Percentiles rank a stretch among this genome's conserved stretches.
These are phyloP conservation scores for Cardamine resedifolia DNA, from an alignment of 345 rosid species.

Conservation along the genomic window DNA sequence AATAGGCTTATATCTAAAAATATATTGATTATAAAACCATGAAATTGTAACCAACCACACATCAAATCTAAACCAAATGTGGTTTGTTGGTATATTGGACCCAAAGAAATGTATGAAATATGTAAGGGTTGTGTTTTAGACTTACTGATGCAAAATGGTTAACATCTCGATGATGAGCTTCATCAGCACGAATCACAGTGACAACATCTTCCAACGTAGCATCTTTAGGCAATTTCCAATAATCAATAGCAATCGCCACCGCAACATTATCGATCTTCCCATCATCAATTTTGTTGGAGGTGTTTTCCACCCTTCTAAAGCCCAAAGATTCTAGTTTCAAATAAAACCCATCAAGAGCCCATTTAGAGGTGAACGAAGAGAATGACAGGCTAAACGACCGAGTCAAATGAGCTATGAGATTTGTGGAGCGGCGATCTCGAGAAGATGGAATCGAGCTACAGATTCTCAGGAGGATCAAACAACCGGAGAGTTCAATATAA, in stretches of 20 bases:
- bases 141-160: slow-evolving; percentile 87
- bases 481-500: too few relatives aligned
- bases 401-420: too few relatives aligned
- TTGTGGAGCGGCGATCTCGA: too few relatives aligned
- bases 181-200: slow-evolving; percentile 79
- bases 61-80: neutral
- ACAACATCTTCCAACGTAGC: slow-evolving; percentile 70
- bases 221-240: slow-evolving; percentile 76
- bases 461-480: too few relatives aligned
- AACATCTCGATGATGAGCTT: slow-evolving; percentile 86
- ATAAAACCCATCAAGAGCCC: too few relatives aligned
- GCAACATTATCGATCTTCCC: slow-evolving; percentile 65
- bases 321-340: too few relatives aligned
- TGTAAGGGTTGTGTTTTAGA: neutral
- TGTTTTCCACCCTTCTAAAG: too few relatives aligned
- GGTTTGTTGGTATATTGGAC: neutral
- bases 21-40: neutral
- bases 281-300: too few relatives aligned
- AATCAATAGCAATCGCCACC: slow-evolving; percentile 76
- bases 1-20: neutral
- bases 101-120: neutral
- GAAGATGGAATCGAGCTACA: too few relatives aligned
- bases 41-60: neutral
- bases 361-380: too few relatives aligned
- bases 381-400: too few relatives aligned